A percentile compares a stretch with the other conserved stretches of the same genome.
Conservation (phyloP, 2,329 filamentous ascomycete genomes). For the Rhinocladiella similis region DNA sequence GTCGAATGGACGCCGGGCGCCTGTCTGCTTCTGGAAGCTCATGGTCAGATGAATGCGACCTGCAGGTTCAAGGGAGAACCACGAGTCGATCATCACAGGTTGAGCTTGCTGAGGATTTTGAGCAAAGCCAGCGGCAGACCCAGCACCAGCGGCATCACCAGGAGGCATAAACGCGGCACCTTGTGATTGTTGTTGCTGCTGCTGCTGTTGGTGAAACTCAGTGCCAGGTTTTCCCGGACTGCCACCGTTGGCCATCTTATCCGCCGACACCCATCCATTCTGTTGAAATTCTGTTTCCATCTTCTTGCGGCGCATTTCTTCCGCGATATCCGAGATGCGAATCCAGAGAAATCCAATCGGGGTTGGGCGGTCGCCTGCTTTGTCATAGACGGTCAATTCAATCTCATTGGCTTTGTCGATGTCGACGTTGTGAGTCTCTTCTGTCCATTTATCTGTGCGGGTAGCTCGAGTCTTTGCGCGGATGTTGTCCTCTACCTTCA, state of each 20-base stretch:
- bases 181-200: conserved; percentile 4
- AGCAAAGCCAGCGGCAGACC: conserved; percentile 34
- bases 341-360: conserved; percentile 97
- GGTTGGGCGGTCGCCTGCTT: conserved; percentile 82
- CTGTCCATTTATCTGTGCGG: conserved; percentile 85
- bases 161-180: conserved; percentile 28
- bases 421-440: conserved; percentile 86
- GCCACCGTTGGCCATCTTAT: conserved; percentile 75
- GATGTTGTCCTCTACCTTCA: conserved; percentile 94
- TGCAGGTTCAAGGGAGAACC: conserved; percentile 95
- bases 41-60: conserved; percentile 89
- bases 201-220: conserved; percentile 44
- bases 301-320: conserved; percentile 95
- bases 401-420: conserved; percentile 99
- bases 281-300: conserved; percentile 94
- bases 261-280: conserved; percentile 95
- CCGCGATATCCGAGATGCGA: conserved; percentile 92
- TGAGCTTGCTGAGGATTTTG: conserved; percentile 30
- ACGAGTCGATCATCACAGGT: conserved; percentile 70
- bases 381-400: conserved; percentile 96
- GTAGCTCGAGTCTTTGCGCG: conserved; percentile 85
- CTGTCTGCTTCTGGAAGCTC: conserved; percentile 87
- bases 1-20: conserved; percentile 79
- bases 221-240: conserved; percentile 52
- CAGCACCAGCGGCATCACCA: conserved; percentile 39